Evolutionary conservation across 2,329 filamentous ascomycete species (phyloP).

Genomic region (Thelonectria discophora): DNA sequence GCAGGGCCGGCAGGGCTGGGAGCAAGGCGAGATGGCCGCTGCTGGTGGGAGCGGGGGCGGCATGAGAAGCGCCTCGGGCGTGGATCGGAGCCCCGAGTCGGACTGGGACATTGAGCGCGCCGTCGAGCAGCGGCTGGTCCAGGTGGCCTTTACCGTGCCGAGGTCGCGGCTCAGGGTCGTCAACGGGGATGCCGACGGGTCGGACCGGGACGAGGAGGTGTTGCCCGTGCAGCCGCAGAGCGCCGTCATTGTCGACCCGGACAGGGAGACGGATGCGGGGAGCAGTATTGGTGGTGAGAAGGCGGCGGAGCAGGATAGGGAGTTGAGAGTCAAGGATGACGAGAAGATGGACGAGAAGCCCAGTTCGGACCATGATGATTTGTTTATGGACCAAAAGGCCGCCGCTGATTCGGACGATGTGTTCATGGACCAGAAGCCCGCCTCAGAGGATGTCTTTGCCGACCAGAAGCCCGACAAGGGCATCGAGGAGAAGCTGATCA

Average conservation of each 20-base stretch:
- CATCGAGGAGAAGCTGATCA: not conserved
- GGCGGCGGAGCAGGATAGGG: constrained; percentile 11
- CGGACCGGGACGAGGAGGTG: constrained; percentile 43
- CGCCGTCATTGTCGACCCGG: constrained; percentile 55
- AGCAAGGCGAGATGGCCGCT: constrained; percentile 44
- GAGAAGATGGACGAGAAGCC: constrained; percentile 28
- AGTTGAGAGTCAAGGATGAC: constrained; percentile 18
- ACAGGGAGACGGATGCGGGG: constrained; percentile 34
- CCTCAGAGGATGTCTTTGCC: constrained; percentile 4
- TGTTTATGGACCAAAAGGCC: constrained; percentile 23
- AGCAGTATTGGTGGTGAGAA: constrained; percentile 29
- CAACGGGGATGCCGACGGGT: constrained; percentile 70
- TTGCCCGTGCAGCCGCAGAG: constrained; percentile 41
- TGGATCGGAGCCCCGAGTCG: constrained; percentile 55
- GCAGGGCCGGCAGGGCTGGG: constrained; percentile 65
- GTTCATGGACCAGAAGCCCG: constrained; percentile 25
- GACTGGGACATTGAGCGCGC: constrained; percentile 83
- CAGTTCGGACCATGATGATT: not conserved
- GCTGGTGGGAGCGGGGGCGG: no score
- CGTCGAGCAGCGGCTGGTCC: constrained; percentile 75
- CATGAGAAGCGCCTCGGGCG: constrained; percentile 15
- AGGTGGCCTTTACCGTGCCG: constrained; percentile 93
- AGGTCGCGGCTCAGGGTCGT: constrained; percentile 88
- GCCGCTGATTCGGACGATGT: constrained; percentile 1
- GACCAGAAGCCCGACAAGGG: constrained; percentile 6